These are phyloP conservation scores for Brassica juncea DNA, from an alignment of 345 rosid species.

Conservation along the genomic window DNA sequence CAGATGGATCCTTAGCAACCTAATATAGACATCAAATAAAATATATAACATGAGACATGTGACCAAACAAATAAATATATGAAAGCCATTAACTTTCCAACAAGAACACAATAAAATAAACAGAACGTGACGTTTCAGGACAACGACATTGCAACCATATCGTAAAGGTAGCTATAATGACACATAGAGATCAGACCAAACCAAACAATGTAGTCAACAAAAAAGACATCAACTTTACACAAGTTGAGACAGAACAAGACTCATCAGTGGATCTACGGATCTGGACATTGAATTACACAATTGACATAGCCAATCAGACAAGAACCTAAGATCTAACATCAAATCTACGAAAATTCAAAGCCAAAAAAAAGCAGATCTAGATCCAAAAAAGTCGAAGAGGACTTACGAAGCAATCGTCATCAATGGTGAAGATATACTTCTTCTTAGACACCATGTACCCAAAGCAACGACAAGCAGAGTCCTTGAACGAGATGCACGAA, in stretches of 20 bases:
- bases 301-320: background rate
- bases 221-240: background rate
- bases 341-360: slow-evolving; percentile 7
- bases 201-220: background rate
- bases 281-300: background rate
- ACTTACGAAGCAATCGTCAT: slow-evolving; percentile 97
- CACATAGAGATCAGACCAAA: slow-evolving; percentile 9
- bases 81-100: background rate
- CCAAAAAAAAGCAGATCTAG: slow-evolving; percentile 16
- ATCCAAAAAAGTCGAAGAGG: background rate
- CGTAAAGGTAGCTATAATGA: slow-evolving; percentile 32
- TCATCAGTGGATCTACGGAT: slow-evolving; percentile 12
- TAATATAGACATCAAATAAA: slow-evolving; percentile 20
- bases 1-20: slow-evolving; percentile 94
- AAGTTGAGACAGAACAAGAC: slow-evolving; percentile 18
- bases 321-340: slow-evolving; percentile 19
- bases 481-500: slow-evolving; percentile 95
- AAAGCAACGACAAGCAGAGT: slow-evolving; percentile 96
- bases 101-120: background rate
- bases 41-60: background rate
- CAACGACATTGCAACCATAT: slow-evolving; percentile 21
- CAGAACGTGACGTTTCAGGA: background rate
- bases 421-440: slow-evolving; percentile 95
- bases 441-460: slow-evolving; percentile 98
- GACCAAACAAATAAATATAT: background rate